These are phyloP conservation scores for Mucor sp. DNA, from an alignment of 371 early-diverging fungal species.

Conservation along the genomic window DNA sequence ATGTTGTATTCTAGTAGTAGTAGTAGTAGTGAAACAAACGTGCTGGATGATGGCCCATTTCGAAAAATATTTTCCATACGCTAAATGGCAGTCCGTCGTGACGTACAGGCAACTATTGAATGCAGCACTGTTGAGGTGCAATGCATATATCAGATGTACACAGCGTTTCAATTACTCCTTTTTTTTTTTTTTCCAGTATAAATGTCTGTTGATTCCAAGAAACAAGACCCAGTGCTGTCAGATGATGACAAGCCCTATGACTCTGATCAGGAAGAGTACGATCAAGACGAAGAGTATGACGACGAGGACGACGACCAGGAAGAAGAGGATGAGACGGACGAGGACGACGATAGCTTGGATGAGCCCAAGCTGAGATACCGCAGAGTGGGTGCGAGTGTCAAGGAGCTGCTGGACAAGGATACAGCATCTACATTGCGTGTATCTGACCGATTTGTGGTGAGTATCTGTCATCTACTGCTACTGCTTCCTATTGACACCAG, in stretches of 20 bases:
- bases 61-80: conserved; percentile 2
- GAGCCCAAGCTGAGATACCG: conserved; percentile 92
- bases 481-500: background rate
- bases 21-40: background rate
- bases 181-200: background rate
- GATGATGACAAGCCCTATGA: conserved; percentile 13
- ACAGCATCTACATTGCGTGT: conserved; percentile 79
- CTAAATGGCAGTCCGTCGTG: conserved; percentile 7
- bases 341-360: conserved; percentile 69
- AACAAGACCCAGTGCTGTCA: background rate
- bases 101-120: background rate
- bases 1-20: background rate
- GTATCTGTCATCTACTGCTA: background rate
- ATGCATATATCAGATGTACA: background rate
- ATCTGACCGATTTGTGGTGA: conserved; percentile 83
- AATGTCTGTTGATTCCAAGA: conserved; percentile 5
- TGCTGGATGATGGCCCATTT: background rate
- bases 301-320: conserved; percentile 43
- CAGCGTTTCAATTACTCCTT: background rate
- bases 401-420: conserved; percentile 83
- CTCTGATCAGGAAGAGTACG: conserved; percentile 20
- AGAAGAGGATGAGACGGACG: conserved; percentile 49
- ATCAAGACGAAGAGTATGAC: conserved; percentile 38
- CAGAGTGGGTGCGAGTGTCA: conserved; percentile 74
- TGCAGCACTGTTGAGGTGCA: background rate